Base-by-base conservation (phyloP, 805 yeast genomes). In the Diddensiella santjacobensis region DNA sequence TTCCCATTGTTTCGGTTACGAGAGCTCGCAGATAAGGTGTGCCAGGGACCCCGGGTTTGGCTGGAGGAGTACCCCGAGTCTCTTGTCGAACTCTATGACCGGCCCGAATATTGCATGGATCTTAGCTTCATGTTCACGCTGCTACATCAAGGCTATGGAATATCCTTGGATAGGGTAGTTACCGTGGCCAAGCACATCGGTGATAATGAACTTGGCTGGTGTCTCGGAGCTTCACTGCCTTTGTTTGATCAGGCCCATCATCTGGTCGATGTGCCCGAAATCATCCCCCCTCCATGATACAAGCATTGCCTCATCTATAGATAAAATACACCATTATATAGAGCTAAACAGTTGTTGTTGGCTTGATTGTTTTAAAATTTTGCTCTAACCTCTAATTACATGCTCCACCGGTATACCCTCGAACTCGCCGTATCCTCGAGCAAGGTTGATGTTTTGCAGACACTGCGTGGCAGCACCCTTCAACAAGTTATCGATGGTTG, bases 391-490 rank as follows among this genome's bases (percentile, higher is more conserved):
- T 22, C 59, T 43, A 36, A 56, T 56, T 11, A 52, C 55, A 20
- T 42, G 50, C 31, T 68, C 70, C 43, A 69, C 49, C 42, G 99
- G 97, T 62, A 93, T 93, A 60, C 98, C 98, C 47, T 83, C 96
- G 63, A 85, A 91, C 71, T 93, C 99, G 42, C 86, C 91, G 68
- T 87, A 93, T 20, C 90, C 90, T 72, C 85, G 71, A 3, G 87
- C 85, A 68, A 93, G 74, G 69, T 93, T 93, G 67, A 95, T 86
- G 73, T 93, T 93, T 70, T 93, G 99, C 67, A 93, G 69, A 71
- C 98, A 91, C 71, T 93, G 99, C 15, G 99, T 93, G 40, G 97
- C 95, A 39, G 99, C 99, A 57, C 99, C 99, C 74, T 93, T 93
- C 64, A 93, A 77, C 63, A 93, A 74, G 68, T 93, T 93, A 65